phyloP scores from a whole-genome alignment of 257 asterid species.

The Nicotiana undulata region DNA sequence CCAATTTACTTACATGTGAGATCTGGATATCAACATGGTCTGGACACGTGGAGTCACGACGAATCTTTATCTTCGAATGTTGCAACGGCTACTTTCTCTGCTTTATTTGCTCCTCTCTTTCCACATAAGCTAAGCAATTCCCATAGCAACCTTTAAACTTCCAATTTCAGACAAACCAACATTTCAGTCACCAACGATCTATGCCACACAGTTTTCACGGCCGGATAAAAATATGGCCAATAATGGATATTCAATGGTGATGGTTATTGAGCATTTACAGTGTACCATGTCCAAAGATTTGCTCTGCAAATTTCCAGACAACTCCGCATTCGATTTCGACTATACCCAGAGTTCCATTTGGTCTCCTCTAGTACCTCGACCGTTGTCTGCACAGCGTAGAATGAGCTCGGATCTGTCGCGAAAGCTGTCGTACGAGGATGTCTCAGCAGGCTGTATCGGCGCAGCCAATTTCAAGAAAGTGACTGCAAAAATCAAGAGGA shows the following conservation, averaged over 20 bases:
- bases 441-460: not conserved
- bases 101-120: not conserved
- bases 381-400: not conserved
- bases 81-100: slow-evolving; percentile 9
- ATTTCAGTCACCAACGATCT: not conserved
- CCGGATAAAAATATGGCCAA: too few relatives aligned
- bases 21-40: not conserved
- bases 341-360: slow-evolving; percentile 90
- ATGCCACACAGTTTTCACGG: not conserved
- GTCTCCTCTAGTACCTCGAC: slow-evolving; percentile 73
- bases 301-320: slow-evolving; percentile 75
- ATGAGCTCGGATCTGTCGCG: slow-evolving; percentile 20
- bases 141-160: not conserved
- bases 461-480: slow-evolving; percentile 26
- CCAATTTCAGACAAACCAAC: not conserved
- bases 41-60: not conserved
- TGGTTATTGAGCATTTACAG: slow-evolving; percentile 72
- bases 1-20: not conserved
- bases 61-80: not conserved
- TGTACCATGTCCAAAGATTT: slow-evolving; percentile 65
- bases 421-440: slow-evolving; percentile 31
- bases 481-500: slow-evolving; percentile 48
- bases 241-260: too few relatives aligned
- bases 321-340: slow-evolving; percentile 78
- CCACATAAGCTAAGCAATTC: not conserved